phyloP scores from a whole-genome alignment of 1,284 basidiomycete genomes.

The Porphyrellus sp. region DNA sequence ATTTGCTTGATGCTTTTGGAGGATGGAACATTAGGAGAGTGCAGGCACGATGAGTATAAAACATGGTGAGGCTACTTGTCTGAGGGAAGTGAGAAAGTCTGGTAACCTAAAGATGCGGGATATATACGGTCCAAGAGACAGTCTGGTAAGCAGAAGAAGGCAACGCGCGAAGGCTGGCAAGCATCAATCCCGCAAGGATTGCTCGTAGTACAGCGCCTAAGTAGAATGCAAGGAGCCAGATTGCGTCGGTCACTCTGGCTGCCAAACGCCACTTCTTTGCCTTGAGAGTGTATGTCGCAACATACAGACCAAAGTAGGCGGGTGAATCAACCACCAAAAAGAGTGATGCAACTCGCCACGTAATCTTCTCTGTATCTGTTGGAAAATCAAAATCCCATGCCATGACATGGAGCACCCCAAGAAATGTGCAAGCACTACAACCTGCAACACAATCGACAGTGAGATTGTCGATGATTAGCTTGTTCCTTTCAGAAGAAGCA shows the following conservation, averaged over 20 bases:
- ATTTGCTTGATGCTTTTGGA: too few relatives aligned
- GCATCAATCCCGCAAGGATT: not conserved
- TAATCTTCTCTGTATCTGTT: not conserved
- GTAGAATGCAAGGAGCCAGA: not conserved
- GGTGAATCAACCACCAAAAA: not conserved
- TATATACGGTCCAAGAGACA: not conserved
- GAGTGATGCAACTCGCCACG: not conserved
- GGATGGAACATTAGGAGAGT: too few relatives aligned
- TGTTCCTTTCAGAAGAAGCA: not conserved
- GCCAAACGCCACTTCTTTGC: too few relatives aligned
- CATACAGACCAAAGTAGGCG: not conserved
- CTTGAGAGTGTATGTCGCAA: too few relatives aligned
- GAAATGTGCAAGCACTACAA: not conserved
- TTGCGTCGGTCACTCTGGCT: too few relatives aligned
- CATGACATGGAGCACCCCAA: not conserved
- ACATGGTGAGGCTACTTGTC: too few relatives aligned
- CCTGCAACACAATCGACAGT: not conserved
- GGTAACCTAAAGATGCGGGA: not conserved
- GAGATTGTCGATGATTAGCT: not conserved
- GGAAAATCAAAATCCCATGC: slow-evolving; percentile 1
- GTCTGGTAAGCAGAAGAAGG: not conserved
- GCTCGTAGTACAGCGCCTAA: not conserved
- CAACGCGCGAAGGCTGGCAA: not conserved
- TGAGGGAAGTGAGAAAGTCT: too few relatives aligned
- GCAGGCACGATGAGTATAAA: too few relatives aligned